Base-by-base conservation (phyloP, 768 basidiomycete species). In the Lactarius sp. region DNA sequence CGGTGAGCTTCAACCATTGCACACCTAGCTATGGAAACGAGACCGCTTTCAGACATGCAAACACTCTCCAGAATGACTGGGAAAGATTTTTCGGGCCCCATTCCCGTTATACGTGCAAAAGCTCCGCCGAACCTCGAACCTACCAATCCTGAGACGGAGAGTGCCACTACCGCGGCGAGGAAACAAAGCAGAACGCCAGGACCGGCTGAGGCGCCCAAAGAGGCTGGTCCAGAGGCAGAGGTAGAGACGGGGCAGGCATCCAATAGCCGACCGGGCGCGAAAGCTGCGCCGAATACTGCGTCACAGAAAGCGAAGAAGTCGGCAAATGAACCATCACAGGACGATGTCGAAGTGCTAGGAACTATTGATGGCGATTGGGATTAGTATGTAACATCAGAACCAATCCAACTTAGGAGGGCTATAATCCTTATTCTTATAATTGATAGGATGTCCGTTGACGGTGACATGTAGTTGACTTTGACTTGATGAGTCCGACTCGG, bases 61-160 rank as follows among this genome's bases (percentile, higher is more conserved):
- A 87, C 83, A 0, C 73, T 92, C 13, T 83, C 86, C 51, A 84
- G 86, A 14, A 85, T 92, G 85, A 92, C 90, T 12, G 90, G 90
- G 42, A 91, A 87, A 67, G 88, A 92, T 70, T 92, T 92, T 70
- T 86, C 88, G 50, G 90, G 90, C 0, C 90, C 90, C 31, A 82
- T 83, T 18, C 90, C 90, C 0, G 83, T 85, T 62, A 90, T 92
- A 66, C 74, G 76, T 27, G 75, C 80, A 1, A 77, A 75, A 1
- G 70, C 70, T n/a, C 69, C 72, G 1, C 65, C 77, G 18, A 75
- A 73, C 2, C 68, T 81, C 22, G 71, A 70, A 14, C 75, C 77
- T 42, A 47, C 68, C n/a, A 59, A 64, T 27, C 13, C 34, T 8
- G 53, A 59, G 47, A 46, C 52, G 0, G 57, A 66, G 22, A 34